Evolutionary conservation across 1,284 basidiomycete genomes (phyloP), one percentile per base, ranked within the genome.

Genomic region (Wolfiporia cocos): DNA sequence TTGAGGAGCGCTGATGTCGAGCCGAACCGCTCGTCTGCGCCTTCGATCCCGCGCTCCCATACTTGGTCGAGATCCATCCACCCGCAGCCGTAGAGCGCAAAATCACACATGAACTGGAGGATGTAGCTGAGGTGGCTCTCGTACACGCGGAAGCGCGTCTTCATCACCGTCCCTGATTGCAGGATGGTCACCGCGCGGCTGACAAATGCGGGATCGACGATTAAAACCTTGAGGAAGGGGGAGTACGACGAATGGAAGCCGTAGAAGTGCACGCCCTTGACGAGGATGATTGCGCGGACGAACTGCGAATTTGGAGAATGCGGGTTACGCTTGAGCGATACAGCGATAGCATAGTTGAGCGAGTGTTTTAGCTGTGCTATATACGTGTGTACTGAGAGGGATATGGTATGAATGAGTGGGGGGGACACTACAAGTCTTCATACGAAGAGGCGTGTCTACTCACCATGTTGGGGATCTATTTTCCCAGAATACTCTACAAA

Each of bases 251-350:
- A 72, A 59, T 94, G 88, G 63, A 94, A 98, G 6, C 95, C 95
- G 63, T 98, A 99, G 63, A 98, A 97, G 52, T 89, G 86, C 18
- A 90, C 69, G n/a, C 92, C 95, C 66, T 98, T 98, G 54, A 94
- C 90, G 28, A 95, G 74, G 39, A 92, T 66, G 36, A 97, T 79
- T 6, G 79, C 69, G 45, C 82, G 76, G 61, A 87, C 69, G 58
- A 73, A 86, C 43, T 71, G 74, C 11, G 78, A 74, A 39, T 70
- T 76, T 7, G 63, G 57, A 0, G 74, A 74, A 9, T 67, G 51
- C 4, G 80, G 81, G 42, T 83, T 74, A 15, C 78, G 76, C 53
- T 79, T 83, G 47, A 86, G 58, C 3, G 85, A 86, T 34, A 87
- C 62, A 0, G 81, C 78, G 49, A 92, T 76, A 2, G 88, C 87